Base-by-base conservation (phyloP, 164 flowering plant genomes). In the Nymphaea thermarum region DNA sequence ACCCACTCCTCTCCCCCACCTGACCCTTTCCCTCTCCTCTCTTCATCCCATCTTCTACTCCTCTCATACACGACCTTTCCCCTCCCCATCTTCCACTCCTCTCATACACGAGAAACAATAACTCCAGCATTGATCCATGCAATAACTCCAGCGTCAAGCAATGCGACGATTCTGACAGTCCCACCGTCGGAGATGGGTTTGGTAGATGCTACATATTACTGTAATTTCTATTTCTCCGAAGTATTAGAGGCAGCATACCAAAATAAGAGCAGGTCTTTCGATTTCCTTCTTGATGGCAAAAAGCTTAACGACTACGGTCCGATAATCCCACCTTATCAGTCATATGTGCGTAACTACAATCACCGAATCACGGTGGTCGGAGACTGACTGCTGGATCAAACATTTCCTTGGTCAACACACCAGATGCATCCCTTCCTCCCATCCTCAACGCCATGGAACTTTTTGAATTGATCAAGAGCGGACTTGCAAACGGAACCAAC, bases 391-490 rank as follows among this genome's bases (percentile, higher is more conserved):
- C 55, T 6, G 12, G 11, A 7, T 6, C 55, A 2, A 12, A 6
- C 2, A 18, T 84, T 60, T 16, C 74, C 16, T 45, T 82, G 42
- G 64, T 67, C 42, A 57, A 79, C 2, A 69, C 76, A 10, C 2
- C 68, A 0, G 74, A 69, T 17, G 81, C 86, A 0, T 75, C 76
- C 3, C 79, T 80, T 43, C 81, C 84, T 0, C 88, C 88, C 10
- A 68, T 84, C 51, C 71, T 82, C 60, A 84, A 79, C 63, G 88
- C 86, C 64, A 41, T 74, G 72, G 88, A 84, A 63, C 44, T 81
- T 18, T 84, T 72, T 47, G 0, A 2, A 0, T 18, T n/a, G n/a
- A n/a, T 80, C 4, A 45, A 42, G 3, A 7, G 11, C 4, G 18
- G 66, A 1, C 68, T 73, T 4, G 70, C n/a, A n/a, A n/a, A n/a